phyloP scores from a whole-genome alignment of 768 basidiomycete genomes.

The Tulasnella sp. region DNA sequence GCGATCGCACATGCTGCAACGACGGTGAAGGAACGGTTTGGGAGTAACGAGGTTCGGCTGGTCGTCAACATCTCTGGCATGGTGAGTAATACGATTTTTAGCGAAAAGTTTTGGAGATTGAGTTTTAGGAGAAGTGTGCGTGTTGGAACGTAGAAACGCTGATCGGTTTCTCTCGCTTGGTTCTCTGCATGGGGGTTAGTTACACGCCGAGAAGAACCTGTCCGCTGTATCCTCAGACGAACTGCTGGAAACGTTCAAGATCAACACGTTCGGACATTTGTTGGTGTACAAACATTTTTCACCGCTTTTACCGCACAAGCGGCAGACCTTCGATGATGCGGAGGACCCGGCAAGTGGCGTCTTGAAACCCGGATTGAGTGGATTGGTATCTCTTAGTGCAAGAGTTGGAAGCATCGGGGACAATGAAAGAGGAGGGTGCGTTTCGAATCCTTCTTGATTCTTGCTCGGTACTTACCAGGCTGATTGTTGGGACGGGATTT shows the following conservation, averaged over 20 bases:
- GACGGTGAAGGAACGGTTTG: slow-evolving; percentile 23
- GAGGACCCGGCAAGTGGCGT: slow-evolving; percentile 3
- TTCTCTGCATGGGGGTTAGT: slow-evolving; percentile 19
- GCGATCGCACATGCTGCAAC: slow-evolving; percentile 26
- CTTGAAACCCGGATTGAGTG: slow-evolving; percentile 17
- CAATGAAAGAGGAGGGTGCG: slow-evolving; percentile 27
- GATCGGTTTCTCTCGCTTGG: not conserved
- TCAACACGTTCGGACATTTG: slow-evolving; percentile 33
- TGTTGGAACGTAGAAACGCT: not conserved
- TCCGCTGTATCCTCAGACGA: slow-evolving; percentile 21
- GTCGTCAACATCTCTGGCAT: slow-evolving; percentile 29
- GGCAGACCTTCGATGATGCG: slow-evolving; percentile 23
- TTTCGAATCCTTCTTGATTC: not conserved
- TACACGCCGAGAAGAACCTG: slow-evolving; percentile 32
- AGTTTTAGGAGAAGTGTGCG: not conserved
- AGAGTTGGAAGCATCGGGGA: slow-evolving; percentile 30
- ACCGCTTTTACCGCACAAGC: slow-evolving; percentile 26
- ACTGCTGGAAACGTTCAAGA: slow-evolving; percentile 26
- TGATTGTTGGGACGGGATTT: not conserved
- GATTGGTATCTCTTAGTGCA: slow-evolving; percentile 28
- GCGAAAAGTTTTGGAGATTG: not conserved
- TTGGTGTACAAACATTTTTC: slow-evolving; percentile 33
- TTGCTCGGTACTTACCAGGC: not conserved
- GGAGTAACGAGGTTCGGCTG: slow-evolving; percentile 24
- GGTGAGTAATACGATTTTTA: slow-evolving; percentile 20